Conservation (phyloP, 2,329 filamentous ascomycete genomes). For the Penicillium sp. region DNA sequence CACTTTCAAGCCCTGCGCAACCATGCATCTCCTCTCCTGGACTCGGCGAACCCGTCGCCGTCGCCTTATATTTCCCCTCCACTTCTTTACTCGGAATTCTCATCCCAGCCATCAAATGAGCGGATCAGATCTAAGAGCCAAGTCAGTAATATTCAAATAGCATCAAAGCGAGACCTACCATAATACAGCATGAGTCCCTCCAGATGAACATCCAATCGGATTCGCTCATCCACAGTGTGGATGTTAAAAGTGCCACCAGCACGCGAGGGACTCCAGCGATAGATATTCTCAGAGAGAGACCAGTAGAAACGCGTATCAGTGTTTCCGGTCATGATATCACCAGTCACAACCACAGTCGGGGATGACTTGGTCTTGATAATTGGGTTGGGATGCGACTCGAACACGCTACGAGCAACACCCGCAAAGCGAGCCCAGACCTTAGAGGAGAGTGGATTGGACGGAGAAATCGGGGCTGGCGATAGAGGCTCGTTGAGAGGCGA, state of each 20-base stretch:
- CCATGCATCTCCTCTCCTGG: background rate
- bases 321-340: slow-evolving; percentile 51
- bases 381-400: slow-evolving; percentile 32
- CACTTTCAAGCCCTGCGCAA: too few species aligned
- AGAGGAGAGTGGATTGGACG: slow-evolving; percentile 29
- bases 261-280: slow-evolving; percentile 49
- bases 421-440: slow-evolving; percentile 37
- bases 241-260: slow-evolving; percentile 44
- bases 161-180: slow-evolving; percentile 16
- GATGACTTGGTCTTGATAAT: slow-evolving; percentile 19
- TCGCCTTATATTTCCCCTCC: background rate
- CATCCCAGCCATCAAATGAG: slow-evolving; percentile 29
- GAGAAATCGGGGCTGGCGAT: slow-evolving; percentile 33
- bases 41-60: too few species aligned
- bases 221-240: slow-evolving; percentile 50
- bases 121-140: slow-evolving; percentile 29
- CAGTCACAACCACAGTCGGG: slow-evolving; percentile 40
- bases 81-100: slow-evolving; percentile 7
- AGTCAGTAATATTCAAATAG: background rate
- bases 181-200: slow-evolving; percentile 44
- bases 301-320: slow-evolving; percentile 54
- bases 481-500: slow-evolving; percentile 28
- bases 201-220: slow-evolving; percentile 42
- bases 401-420: slow-evolving; percentile 40
- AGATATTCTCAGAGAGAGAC: slow-evolving; percentile 51